phyloP scores from a whole-genome alignment of 208 protist species.

The Leishmania arabica region DNA sequence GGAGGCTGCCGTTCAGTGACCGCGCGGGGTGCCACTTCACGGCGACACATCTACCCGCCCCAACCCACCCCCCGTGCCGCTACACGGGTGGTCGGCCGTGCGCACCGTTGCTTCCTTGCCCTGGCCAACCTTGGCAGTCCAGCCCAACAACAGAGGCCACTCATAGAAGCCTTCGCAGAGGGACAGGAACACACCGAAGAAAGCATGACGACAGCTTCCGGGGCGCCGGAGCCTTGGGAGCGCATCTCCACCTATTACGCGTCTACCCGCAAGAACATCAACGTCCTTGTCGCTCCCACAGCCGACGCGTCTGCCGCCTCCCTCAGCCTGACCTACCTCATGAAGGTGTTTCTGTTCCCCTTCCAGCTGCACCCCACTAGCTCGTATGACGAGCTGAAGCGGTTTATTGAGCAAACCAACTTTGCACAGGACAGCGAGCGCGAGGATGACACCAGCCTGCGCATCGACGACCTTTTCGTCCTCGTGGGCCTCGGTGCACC shows the following conservation, averaged over 20 bases:
- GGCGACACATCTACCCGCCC: neutral
- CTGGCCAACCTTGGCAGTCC: neutral
- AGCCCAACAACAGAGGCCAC: neutral
- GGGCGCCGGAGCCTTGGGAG: slow-evolving; percentile 57
- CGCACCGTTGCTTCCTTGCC: neutral
- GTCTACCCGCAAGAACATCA: slow-evolving; percentile 64
- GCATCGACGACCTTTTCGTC: slow-evolving; percentile 70
- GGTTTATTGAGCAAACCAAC: slow-evolving; percentile 58
- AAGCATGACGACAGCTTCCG: slow-evolving; percentile 19
- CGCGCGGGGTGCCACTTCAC: neutral
- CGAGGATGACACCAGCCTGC: slow-evolving; percentile 19
- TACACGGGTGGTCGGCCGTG: neutral
- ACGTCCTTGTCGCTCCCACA: slow-evolving; percentile 68
- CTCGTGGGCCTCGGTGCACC: slow-evolving; percentile 78
- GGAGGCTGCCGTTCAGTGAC: neutral
- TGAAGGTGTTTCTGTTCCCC: slow-evolving; percentile 72
- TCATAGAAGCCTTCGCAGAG: slow-evolving; percentile 5
- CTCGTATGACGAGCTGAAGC: slow-evolving; percentile 56
- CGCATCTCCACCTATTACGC: slow-evolving; percentile 67
- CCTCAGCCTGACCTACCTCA: slow-evolving; percentile 61
- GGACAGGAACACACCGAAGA: neutral
- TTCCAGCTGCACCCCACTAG: slow-evolving; percentile 83
- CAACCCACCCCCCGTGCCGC: neutral
- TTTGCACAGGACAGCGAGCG: slow-evolving; percentile 59
- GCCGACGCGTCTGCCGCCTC: slow-evolving; percentile 83